phyloP scores from a whole-genome alignment of 1,284 basidiomycete genomes.

The Amylostereum areolatum region DNA sequence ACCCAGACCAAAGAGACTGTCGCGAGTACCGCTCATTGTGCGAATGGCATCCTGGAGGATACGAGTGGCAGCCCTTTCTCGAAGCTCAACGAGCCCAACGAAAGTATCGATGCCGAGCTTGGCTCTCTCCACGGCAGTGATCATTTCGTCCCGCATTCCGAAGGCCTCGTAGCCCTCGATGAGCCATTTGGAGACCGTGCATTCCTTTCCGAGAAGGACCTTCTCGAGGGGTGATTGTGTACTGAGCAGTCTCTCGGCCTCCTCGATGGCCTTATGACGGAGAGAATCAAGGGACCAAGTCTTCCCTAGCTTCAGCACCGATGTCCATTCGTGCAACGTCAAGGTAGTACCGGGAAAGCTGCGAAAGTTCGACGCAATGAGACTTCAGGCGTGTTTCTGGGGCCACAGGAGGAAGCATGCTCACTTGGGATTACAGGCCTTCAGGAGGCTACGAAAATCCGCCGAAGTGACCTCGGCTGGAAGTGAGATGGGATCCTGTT shows the following conservation, averaged over 20 bases:
- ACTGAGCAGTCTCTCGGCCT: not conserved
- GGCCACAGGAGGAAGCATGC: not conserved
- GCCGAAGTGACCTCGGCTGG: not conserved
- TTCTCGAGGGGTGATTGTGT: not conserved
- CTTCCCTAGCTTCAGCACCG: constrained; percentile 5
- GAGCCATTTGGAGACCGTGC: not conserved
- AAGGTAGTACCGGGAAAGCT: no score
- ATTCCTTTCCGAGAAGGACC: not conserved
- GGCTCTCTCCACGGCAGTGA: not conserved
- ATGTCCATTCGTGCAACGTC: constrained; percentile 6
- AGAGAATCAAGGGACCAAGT: constrained; percentile 6
- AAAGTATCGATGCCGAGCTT: not conserved
- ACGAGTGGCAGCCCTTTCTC: no score
- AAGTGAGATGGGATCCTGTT: not conserved
- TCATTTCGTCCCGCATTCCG: not conserved
- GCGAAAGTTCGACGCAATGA: no score
- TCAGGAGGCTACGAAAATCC: not conserved
- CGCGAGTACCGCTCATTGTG: no score
- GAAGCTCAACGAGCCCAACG: not conserved
- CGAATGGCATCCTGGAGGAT: no score
- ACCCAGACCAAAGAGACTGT: no score
- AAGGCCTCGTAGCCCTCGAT: not conserved
- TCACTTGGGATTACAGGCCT: not conserved
- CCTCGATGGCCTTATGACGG: not conserved
- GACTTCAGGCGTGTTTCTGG: no score